phyloP scores from a whole-genome alignment of 1,284 basidiomycete species.

The Ustilago cynodontis region DNA sequence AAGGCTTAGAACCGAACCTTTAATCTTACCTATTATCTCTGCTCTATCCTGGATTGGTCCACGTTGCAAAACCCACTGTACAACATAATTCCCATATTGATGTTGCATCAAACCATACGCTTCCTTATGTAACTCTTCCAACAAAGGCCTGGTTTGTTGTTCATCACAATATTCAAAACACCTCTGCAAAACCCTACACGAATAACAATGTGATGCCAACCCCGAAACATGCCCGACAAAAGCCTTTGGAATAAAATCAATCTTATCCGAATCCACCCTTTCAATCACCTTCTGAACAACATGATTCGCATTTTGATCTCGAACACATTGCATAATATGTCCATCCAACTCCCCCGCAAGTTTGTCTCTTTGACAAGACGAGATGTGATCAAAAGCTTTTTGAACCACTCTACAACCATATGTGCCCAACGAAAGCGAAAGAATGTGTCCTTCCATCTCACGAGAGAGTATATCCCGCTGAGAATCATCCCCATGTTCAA shows the following conservation, averaged over 20 bases:
- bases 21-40: slow-evolving; percentile 79
- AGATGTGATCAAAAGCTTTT: slow-evolving; percentile 75
- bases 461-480: slow-evolving; percentile 78
- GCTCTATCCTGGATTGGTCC: slow-evolving; percentile 80
- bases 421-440: slow-evolving; percentile 87
- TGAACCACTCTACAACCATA: slow-evolving; percentile 83
- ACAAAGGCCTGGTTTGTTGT: slow-evolving; percentile 77
- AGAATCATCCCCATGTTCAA: slow-evolving; percentile 84
- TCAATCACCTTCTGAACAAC: slow-evolving; percentile 74
- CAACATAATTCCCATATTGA: slow-evolving; percentile 82
- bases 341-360: slow-evolving; percentile 78
- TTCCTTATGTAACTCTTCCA: slow-evolving; percentile 86
- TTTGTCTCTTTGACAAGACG: slow-evolving; percentile 32
- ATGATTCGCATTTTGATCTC: slow-evolving; percentile 95
- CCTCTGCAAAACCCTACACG: slow-evolving; percentile 93
- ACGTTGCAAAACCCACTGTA: slow-evolving; percentile 90
- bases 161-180: slow-evolving; percentile 80
- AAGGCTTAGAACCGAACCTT: slow-evolving; percentile 80
- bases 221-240: slow-evolving; percentile 87
- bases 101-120: slow-evolving; percentile 71
- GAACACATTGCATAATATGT: slow-evolving; percentile 86
- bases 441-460: slow-evolving; percentile 83
- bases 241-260: slow-evolving; percentile 78
- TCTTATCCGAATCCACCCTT: slow-evolving; percentile 76
- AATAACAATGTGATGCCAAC: slow-evolving; percentile 90